A percentile compares a stretch with the other conserved stretches of the same genome.
Conservation (phyloP, 176 grass and related monocot genomes). For the Bonia amplexicaulis region DNA sequence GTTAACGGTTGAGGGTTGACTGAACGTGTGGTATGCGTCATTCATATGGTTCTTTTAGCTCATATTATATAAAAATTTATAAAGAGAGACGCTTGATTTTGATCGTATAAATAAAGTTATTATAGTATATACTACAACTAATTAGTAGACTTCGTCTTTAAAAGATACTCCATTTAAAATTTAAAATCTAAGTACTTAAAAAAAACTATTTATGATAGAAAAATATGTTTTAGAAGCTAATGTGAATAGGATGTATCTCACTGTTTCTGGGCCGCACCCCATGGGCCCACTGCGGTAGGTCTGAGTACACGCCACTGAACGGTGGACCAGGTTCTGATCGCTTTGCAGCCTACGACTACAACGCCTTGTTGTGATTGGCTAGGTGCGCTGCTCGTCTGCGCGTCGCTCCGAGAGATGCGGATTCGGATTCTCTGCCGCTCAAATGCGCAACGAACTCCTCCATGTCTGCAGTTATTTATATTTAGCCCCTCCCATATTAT, state of each 20-base stretch:
- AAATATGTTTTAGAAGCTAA: too few species aligned
- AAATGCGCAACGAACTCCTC: neutral
- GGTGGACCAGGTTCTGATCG: neutral
- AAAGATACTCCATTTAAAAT: too few species aligned
- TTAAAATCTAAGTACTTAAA: too few species aligned
- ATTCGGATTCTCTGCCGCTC: neutral
- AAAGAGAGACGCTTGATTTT: too few species aligned
- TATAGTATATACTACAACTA: fast-evolving
- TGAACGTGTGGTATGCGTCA: too few species aligned
- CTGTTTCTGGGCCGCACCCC: neutral
- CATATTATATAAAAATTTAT: too few species aligned
- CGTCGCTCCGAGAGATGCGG: neutral
- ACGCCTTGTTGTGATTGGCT: neutral
- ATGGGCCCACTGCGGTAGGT: neutral
- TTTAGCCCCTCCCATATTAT: neutral
- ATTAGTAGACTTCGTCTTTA: too few species aligned
- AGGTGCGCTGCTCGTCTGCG: neutral
- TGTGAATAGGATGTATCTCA: neutral
- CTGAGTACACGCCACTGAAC: neutral
- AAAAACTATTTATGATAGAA: too few species aligned
- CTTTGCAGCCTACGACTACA: neutral
- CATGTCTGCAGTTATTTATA: neutral
- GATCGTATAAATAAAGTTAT: too few species aligned
- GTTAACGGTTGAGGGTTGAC: too few species aligned
- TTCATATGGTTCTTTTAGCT: too few species aligned